Evolutionary conservation across 2,329 filamentous ascomycete species (phyloP), one percentile per base, ranked within the genome.

Genomic region (Nemania serpens): DNA sequence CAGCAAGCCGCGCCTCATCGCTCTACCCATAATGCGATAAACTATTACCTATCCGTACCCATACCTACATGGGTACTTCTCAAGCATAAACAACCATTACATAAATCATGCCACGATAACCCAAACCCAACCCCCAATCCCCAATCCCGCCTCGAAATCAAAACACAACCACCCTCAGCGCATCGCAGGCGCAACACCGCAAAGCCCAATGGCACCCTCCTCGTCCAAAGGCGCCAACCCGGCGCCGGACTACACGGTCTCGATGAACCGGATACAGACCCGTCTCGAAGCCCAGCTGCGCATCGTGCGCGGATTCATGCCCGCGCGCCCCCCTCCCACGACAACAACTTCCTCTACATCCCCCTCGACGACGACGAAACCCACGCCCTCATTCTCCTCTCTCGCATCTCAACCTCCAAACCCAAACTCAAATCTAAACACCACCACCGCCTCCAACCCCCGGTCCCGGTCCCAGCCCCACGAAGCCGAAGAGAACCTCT

Each of bases 191-290:
- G 43, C 43, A 46, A 7, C 17, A 11, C 20, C 20, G 20, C 46
- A 39, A 18, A 37, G n/a, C 5, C 36, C 34, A 68, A 72, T 72
- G 69, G 70, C 69, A 49, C 66, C 36, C 36, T 36, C 68, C 10
- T 9, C 62, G 22, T 43, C 68, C 42, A 70, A 69, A 51, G 62
- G 64, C 63, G 46, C 58, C 42, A 74, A 74, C 66, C 72, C 72
- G 13, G 71, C 72, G 55, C 72, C 72, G 36, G 61, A 71, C 61
- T 73, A 69, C 68, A 54, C 66, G n/a, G 60, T 64, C 22, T 62
- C 61, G 53, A 73, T 72, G 70, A 74, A 74, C 69, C 65, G 65
- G 15, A 70, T 74, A 48, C 69, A 71, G 17, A 66, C 61, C 11
- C 68, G 69, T 17, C 53, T 70, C 52, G 68, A 73, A 47, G 65